Evolutionary conservation across 2,329 filamentous ascomycete genomes (phyloP).

Genomic region (Epichloe amarillans): DNA sequence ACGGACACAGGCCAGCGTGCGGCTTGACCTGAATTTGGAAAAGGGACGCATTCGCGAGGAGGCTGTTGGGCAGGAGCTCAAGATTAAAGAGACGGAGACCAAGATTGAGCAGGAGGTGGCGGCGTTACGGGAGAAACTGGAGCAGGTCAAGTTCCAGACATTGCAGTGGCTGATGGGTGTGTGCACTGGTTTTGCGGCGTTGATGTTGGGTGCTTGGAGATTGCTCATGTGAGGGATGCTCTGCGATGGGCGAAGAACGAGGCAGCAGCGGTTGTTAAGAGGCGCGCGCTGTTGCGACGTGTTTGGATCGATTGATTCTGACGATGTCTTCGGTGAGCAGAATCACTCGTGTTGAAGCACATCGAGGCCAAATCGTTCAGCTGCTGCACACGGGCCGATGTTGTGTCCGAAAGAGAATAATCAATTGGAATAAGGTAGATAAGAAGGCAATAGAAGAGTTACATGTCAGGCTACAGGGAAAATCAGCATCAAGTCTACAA

Average conservation of each 20-base stretch:
- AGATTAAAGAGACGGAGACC: conserved; percentile 97
- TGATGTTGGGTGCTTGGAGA: conserved; percentile 57
- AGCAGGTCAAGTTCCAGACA: conserved; percentile 96
- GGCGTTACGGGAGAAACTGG: conserved; percentile 75
- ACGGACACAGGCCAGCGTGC: conserved; percentile 82
- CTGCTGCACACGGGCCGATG: neutral
- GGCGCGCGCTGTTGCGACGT: neutral
- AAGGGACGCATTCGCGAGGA: conserved; percentile 95
- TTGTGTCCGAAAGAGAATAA: neutral
- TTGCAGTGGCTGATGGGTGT: conserved; percentile 96
- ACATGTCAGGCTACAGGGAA: too few species aligned
- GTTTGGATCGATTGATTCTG: too few species aligned
- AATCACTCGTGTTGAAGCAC: too few species aligned
- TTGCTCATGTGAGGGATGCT: conserved; percentile 42
- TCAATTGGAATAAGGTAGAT: too few species aligned
- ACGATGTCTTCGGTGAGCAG: too few species aligned
- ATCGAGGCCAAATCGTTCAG: neutral
- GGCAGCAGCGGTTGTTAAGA: neutral
- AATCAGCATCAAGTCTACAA: too few species aligned
- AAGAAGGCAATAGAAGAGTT: too few species aligned
- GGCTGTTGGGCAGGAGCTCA: conserved; percentile 89
- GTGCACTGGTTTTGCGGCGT: conserved; percentile 51
- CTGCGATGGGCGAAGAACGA: neutral
- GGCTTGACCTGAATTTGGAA: conserved; percentile 87
- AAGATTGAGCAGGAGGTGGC: conserved; percentile 97